Base-by-base conservation (phyloP, 2,329 filamentous ascomycete genomes). In the Neophaeococcomyces mojaviensis region DNA sequence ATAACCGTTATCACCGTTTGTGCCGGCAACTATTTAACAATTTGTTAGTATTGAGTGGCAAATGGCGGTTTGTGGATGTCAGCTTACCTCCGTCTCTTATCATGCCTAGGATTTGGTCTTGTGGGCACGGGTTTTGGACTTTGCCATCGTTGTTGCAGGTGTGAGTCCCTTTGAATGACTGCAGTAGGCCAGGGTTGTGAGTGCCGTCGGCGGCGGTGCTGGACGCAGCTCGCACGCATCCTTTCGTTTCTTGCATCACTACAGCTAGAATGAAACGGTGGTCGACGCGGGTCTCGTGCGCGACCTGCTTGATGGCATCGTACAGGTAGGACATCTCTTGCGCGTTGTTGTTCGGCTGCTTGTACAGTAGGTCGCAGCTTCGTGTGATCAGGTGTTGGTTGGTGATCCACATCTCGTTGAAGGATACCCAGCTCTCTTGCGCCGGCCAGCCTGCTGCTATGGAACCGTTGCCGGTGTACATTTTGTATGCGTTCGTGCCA, bases 181-280 rank as follows among this genome's bases (percentile, higher is more conserved):
- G 70, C 62, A 73, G 68, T n/a, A 74, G 50, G 2, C 70, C 70
- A 1, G 70, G 70, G 51, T 72, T 73, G 26, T 51, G 49, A 52
- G 67, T 61, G 28, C 58, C 58, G 53, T 67, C 65, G 49, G 61
- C 57, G 2, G 70, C 70, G 1, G 44, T 33, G 12, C 41, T 50
- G 2, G 68, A 70, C 13, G 62, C 62, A 34, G 64, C 70, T 41
- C 68, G 65, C 2, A 71, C 67, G 50, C 70, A 73, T 41, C 69
- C 70, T 45, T 65, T 66, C 30, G 63, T 67, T 53, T 73, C 70
- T 54, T 73, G 69, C 56, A 72, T 62, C 28, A 71, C 56, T 37
- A 68, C 62, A 30, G 68, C 67, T 32, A 72, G 58, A 46, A 72
- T 64, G 60, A 69, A 67, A 30, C 64, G 61, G n/a, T 61, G 43